These are phyloP conservation scores for sorghum (Sorghum bicolor) DNA, from an alignment of 176 grass and related monocot genomes.

Conservation along the genomic window Sorghum_bicolor_NCBIv3 NC_012877.2:1356001-1356500, in stretches of 20 bases:
- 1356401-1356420: constrained; percentile 62
- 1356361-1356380: constrained; percentile 77
- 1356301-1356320: constrained; percentile 76
- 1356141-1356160: constrained; percentile 90
- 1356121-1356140: constrained; percentile 85
- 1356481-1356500: constrained; percentile 77
- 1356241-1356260: constrained; percentile 62
- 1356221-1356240: constrained; percentile 84
- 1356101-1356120: constrained; percentile 91
- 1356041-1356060: constrained; percentile 65
- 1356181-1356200: constrained; percentile 79
- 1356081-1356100: constrained; percentile 75
- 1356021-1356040: constrained; percentile 85
- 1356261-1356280: constrained; percentile 70
- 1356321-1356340: constrained; percentile 61
- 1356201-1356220: constrained; percentile 83
- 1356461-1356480: constrained; percentile 73
- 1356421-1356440: constrained; percentile 69
- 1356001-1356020: constrained; percentile 67
- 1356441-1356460: constrained; percentile 63
- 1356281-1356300: constrained; percentile 74
- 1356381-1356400: constrained; percentile 65
- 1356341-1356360: constrained; percentile 89
- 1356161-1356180: constrained; percentile 77
- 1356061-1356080: constrained; percentile 79